A percentile compares a stretch with the other conserved stretches of the same genome.
Conservation (phyloP, 2,329 filamentous ascomycete genomes). For the Calonectria multiphialidica region DNA sequence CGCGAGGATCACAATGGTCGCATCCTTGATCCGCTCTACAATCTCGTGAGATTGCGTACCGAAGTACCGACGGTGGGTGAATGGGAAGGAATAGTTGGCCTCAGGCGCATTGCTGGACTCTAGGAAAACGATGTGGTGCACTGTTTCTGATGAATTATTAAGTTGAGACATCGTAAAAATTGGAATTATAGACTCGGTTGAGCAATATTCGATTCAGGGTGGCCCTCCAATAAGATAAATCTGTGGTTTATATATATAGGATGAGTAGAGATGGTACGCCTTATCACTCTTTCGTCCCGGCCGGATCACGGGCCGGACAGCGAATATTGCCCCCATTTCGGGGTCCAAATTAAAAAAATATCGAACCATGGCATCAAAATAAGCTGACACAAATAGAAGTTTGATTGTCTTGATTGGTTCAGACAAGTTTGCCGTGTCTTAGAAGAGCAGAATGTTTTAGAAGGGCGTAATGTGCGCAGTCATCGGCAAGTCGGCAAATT, state of each 20-base stretch:
- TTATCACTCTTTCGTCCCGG: background rate
- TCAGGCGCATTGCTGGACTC: background rate
- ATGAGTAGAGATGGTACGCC: too few relatives aligned
- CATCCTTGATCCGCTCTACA: slow-evolving; percentile 6
- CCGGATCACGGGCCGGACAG: background rate
- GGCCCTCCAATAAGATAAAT: background rate
- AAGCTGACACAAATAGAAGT: background rate
- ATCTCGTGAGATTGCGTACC: background rate
- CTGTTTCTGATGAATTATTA: background rate
- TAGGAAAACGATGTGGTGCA: background rate
- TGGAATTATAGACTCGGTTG: background rate
- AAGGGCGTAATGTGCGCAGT: background rate
- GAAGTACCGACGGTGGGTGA: background rate
- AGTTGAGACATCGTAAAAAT: background rate
- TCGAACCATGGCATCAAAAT: background rate
- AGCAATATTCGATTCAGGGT: too few relatives aligned
- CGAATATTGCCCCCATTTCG: background rate
- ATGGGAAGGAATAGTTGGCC: background rate
- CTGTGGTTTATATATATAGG: background rate
- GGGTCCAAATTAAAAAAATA: background rate
- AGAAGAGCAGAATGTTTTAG: background rate
- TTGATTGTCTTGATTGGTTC: too few relatives aligned
- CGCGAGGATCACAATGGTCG: background rate
- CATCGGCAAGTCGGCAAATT: background rate
- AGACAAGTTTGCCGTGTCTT: background rate